Percentiles rank a stretch among this genome's conserved stretches.
Conservation (phyloP, 257 asterid genomes). For the Nicotiana sylvestris region DNA sequence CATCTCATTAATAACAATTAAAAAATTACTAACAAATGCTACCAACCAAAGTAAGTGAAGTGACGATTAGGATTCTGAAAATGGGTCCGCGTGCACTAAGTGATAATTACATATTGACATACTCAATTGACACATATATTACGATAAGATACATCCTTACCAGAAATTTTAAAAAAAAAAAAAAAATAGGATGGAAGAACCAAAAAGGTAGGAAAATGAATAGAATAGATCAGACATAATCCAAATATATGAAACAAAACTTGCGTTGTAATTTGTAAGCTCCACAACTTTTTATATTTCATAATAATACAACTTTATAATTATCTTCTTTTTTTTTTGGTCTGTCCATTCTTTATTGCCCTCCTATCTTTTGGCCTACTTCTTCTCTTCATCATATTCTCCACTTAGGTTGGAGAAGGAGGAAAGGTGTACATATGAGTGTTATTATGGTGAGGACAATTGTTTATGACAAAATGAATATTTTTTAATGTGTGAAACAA, state of each 20-base stretch:
- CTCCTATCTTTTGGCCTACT: slow-evolving; percentile 23
- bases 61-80: slow-evolving; percentile 4
- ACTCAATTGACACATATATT: background rate
- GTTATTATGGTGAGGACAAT: too few relatives aligned
- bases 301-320: background rate
- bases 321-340: background rate
- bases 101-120: background rate
- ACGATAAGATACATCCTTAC: background rate
- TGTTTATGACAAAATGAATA: too few relatives aligned
- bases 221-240: background rate
- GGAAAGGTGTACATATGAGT: too few relatives aligned
- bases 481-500: too few relatives aligned
- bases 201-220: background rate
- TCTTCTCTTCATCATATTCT: slow-evolving; percentile 16
- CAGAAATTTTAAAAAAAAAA: too few relatives aligned
- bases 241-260: slow-evolving; percentile 10
- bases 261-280: slow-evolving; percentile 22
- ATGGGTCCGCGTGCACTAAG: background rate
- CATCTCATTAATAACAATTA: too few relatives aligned
- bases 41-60: background rate
- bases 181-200: background rate
- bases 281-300: background rate
- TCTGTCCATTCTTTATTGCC: background rate
- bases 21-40: background rate
- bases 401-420: background rate